Base-by-base conservation (phyloP, 2,329 filamentous ascomycete genomes). In the Elsinoe perseae region DNA sequence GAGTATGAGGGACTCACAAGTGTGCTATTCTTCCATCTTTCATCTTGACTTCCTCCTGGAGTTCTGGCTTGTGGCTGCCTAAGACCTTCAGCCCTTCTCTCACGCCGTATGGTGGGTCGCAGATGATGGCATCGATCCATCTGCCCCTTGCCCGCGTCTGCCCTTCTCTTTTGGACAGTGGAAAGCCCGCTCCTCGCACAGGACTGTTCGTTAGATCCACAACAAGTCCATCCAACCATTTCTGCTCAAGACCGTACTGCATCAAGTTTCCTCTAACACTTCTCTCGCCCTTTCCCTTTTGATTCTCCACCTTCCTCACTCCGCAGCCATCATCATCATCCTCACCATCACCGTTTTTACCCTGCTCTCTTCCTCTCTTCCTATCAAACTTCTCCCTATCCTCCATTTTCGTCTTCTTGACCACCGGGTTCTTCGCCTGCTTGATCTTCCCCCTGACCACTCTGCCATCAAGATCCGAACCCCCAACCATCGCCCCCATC, bases 41-140 rank as follows among this genome's bases (percentile, higher is more conserved):
- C 27, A 88, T 75, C 1, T 87, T 75, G 64, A 76, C 73, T 55
- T 77, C 76, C 52, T 76, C 76, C 8, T 69, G 67, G 64, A 72
- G 56, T 14, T 63, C 59, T 4, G 74, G 73, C 63, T 93, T 84
- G 60, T 85, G 82, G 55, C 82, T 80, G 0, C 93, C 93, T 0
- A 98, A 77, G 1, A 98, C 92, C 65, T 87, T 87, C 58, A 97
- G 72, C 0, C 93, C 93, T 70, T 98, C 93, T 48, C 93, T 80
- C 4, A 98, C 90, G 2, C 93, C 93, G 67, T 98, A 98, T 0
- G 93, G 93, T 16, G 93, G 93, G 72, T 98, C 93, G 65, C 91
- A 97, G 5, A 97, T 78, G 58, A 98, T 95, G 3, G 89, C 91
- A 69, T 98, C 91, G 58, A 97, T 82, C 61, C 85, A 79, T 52